phyloP scores from a whole-genome alignment of 139 green algal species.

The Nannochloris sp. region DNA sequence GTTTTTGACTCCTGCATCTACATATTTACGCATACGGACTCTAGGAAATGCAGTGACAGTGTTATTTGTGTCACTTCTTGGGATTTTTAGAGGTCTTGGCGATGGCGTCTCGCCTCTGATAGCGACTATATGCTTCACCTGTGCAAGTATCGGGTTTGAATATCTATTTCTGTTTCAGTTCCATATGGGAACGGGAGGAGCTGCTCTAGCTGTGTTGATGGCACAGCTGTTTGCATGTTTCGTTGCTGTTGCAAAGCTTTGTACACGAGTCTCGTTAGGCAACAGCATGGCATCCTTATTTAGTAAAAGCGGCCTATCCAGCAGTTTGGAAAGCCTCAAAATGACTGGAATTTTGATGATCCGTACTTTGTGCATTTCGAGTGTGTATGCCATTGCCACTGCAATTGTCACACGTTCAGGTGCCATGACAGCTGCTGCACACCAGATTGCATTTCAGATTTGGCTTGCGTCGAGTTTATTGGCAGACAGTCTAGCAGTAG shows the following conservation, averaged over 20 bases:
- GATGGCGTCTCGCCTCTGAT: constrained; percentile 26
- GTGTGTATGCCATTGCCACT: constrained; percentile 52
- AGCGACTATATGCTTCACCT: constrained; percentile 27
- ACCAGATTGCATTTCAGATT: constrained; percentile 65
- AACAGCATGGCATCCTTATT: background rate
- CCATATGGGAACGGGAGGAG: constrained; percentile 49
- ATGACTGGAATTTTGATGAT: constrained; percentile 53
- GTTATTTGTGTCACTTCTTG: constrained; percentile 40
- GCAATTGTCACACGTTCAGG: constrained; percentile 37
- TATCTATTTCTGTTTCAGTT: constrained; percentile 58
- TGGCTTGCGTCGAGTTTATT: constrained; percentile 65
- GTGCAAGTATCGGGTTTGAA: constrained; percentile 37
- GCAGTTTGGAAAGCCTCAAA: background rate
- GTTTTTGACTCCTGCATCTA: constrained; percentile 18
- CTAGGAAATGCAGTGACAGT: constrained; percentile 48
- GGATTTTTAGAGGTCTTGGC: constrained; percentile 42
- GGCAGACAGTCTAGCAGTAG: constrained; percentile 67
- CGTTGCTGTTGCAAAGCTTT: background rate
- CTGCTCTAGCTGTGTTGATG: constrained; percentile 53
- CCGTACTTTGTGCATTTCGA: constrained; percentile 35
- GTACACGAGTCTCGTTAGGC: background rate
- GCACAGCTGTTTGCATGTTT: constrained; percentile 31
- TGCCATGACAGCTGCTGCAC: constrained; percentile 35
- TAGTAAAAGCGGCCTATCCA: background rate
- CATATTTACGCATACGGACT: constrained; percentile 44